A percentile compares a stretch with the other conserved stretches of the same genome.
Evolutionary conservation across 83 land plant genomes (phyloP).

Genomic region (Thuja plicata): DNA sequence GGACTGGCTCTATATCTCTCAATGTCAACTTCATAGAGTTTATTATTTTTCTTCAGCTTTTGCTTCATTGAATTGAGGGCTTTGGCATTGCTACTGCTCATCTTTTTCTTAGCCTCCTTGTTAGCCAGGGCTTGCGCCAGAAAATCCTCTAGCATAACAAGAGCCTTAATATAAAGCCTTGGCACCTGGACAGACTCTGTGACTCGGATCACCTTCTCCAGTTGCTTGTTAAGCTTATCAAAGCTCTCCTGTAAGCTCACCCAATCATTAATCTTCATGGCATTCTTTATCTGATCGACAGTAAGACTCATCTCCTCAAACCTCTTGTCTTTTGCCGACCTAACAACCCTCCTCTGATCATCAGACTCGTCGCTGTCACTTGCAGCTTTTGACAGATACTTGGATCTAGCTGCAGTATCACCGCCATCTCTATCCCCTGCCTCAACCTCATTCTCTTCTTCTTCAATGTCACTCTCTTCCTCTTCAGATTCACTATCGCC

Average conservation of each 20-base stretch:
- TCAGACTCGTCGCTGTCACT: slow-evolving; percentile 85
- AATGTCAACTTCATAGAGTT: neutral
- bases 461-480: slow-evolving; percentile 30
- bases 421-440: slow-evolving; percentile 24
- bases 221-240: slow-evolving; percentile 91
- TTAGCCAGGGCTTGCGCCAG: slow-evolving; percentile 72
- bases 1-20: slow-evolving; percentile 69
- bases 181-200: slow-evolving; percentile 76
- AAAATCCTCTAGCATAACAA: slow-evolving; percentile 93
- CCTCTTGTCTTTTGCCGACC: slow-evolving; percentile 84
- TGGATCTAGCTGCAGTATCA: slow-evolving; percentile 33
- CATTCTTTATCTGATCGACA: slow-evolving; percentile 86
- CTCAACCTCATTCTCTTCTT: slow-evolving; percentile 32
- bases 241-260: slow-evolving; percentile 88
- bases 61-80: slow-evolving; percentile 93
- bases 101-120: slow-evolving; percentile 94
- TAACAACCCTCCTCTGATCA: slow-evolving; percentile 70
- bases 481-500: slow-evolving; percentile 72
- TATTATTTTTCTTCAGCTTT: slow-evolving; percentile 27
- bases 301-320: slow-evolving; percentile 77
- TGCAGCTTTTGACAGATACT: slow-evolving; percentile 45
- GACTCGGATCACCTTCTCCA: slow-evolving; percentile 87
- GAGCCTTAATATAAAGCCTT: slow-evolving; percentile 79
- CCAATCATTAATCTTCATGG: slow-evolving; percentile 95
- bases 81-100: slow-evolving; percentile 91